These are phyloP conservation scores for Bromus sterilis DNA, from an alignment of 176 grass and related monocot species.

Conservation along the genomic window DNA sequence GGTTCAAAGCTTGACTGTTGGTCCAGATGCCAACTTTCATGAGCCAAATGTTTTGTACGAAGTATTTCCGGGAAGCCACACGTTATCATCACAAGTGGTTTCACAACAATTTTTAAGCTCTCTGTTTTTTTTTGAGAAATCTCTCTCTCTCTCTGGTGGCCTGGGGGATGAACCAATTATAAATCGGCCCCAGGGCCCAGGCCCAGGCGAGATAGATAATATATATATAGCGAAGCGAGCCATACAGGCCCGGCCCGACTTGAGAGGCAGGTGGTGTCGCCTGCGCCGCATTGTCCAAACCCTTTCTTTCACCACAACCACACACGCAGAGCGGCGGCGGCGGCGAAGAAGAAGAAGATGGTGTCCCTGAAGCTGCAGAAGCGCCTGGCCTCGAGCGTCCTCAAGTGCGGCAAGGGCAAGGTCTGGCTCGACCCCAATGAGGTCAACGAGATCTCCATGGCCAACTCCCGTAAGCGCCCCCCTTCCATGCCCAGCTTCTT, in stretches of 20 bases:
- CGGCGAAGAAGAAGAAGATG: no score
- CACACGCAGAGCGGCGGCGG: background rate
- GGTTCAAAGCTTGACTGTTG: background rate
- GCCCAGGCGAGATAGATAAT: no score
- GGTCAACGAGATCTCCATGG: slow-evolving; percentile 70
- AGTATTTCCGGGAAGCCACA: no score
- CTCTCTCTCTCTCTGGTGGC: no score
- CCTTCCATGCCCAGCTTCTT: background rate
- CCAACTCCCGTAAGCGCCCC: slow-evolving; percentile 47
- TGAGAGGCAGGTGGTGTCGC: background rate
- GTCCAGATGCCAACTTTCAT: background rate
- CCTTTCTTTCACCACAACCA: background rate
- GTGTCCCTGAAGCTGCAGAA: slow-evolving; percentile 60
- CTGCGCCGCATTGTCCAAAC: background rate
- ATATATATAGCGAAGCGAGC: background rate
- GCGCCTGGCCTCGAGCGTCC: slow-evolving; percentile 51
- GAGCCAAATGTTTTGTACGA: no score
- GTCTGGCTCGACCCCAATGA: slow-evolving; percentile 75
- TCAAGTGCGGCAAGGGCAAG: slow-evolving; percentile 67
- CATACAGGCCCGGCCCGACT: background rate
- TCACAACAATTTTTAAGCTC: no score
- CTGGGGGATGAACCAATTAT: no score
- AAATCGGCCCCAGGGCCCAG: no score
- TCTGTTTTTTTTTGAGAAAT: no score
- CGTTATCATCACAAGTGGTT: no score